Evolutionary conservation across 225 moss, liverwort and hornwort species (phyloP).

Genomic region (Pseudoscleropodium purum): DNA sequence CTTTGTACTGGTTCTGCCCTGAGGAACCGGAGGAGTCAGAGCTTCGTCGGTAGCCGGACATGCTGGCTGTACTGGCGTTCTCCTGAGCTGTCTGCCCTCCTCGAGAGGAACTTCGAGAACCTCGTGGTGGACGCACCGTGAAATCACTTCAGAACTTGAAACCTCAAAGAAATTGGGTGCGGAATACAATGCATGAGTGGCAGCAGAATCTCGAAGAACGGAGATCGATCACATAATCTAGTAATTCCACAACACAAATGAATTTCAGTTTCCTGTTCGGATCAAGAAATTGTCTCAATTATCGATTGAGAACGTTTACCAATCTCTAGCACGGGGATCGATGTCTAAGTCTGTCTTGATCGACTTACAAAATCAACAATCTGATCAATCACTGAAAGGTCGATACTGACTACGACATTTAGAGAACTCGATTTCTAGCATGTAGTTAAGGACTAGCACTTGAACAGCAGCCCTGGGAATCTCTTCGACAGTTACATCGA

Average conservation of each 20-base stretch:
- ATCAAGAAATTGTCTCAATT: neutral
- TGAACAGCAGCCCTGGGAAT: neutral
- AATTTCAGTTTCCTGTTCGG: neutral
- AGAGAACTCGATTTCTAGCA: neutral
- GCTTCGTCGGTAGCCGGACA: slow-evolving; percentile 17
- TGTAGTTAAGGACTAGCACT: neutral
- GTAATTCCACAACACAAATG: neutral
- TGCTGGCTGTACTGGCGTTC: neutral
- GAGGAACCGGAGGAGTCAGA: neutral
- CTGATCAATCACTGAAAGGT: neutral
- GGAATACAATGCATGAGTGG: neutral
- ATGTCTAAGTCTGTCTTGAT: neutral
- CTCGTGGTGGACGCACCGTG: slow-evolving; percentile 26
- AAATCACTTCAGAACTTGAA: neutral
- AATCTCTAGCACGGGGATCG: neutral
- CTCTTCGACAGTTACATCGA: neutral
- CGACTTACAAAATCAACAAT: neutral
- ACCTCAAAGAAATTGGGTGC: neutral
- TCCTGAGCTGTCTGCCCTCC: neutral
- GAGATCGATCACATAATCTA: neutral
- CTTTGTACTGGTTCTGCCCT: slow-evolving; percentile 23
- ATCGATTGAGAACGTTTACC: neutral
- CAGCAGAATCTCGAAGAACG: neutral
- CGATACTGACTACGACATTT: no score
- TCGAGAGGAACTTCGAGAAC: neutral